A percentile compares a stretch with the other conserved stretches of the same genome.
phyloP scores from a whole-genome alignment of 2,329 filamentous ascomycete genomes.

The Nemania abortiva region DNA sequence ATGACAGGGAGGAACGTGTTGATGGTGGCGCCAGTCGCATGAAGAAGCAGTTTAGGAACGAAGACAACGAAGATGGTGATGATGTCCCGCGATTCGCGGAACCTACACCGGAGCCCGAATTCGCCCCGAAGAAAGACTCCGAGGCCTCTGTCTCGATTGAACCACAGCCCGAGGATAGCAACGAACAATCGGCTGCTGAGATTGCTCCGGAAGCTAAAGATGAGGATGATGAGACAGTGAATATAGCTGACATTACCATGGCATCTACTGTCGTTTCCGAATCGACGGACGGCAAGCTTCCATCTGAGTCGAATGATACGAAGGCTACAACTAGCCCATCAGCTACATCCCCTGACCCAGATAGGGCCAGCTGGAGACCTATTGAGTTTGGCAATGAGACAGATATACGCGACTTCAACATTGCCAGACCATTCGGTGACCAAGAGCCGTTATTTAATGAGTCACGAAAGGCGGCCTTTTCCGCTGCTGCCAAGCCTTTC shows the following conservation, averaged over 20 bases:
- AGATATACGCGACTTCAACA: constrained; percentile 64
- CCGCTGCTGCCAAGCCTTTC: constrained; percentile 79
- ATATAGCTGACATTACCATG: constrained; percentile 62
- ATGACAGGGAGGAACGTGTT: constrained; percentile 68
- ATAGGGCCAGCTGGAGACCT: constrained; percentile 66
- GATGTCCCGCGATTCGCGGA: constrained; percentile 81
- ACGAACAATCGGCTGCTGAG: constrained; percentile 52
- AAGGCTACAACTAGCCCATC: constrained; percentile 67
- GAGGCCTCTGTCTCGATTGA: constrained; percentile 36
- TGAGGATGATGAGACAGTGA: constrained; percentile 59
- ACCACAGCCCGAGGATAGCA: constrained; percentile 22
- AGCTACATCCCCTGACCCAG: constrained; percentile 64
- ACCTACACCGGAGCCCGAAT: constrained; percentile 55
- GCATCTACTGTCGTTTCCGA: constrained; percentile 67
- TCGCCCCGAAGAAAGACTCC: constrained; percentile 48
- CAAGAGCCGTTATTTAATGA: constrained; percentile 56
- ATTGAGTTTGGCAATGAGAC: constrained; percentile 68
- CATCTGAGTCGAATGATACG: constrained; percentile 50
- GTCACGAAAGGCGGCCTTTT: constrained; percentile 68
- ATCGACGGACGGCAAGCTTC: constrained; percentile 61
- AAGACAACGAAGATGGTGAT: constrained; percentile 72
- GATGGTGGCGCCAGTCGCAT: constrained; percentile 76
- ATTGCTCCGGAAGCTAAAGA: constrained; percentile 48
- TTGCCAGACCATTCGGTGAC: constrained; percentile 63
- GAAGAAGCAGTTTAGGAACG: constrained; percentile 77